Evolutionary conservation across 139 green algal species (phyloP).

Genomic region (Mesotaenium endlicherianum): DNA sequence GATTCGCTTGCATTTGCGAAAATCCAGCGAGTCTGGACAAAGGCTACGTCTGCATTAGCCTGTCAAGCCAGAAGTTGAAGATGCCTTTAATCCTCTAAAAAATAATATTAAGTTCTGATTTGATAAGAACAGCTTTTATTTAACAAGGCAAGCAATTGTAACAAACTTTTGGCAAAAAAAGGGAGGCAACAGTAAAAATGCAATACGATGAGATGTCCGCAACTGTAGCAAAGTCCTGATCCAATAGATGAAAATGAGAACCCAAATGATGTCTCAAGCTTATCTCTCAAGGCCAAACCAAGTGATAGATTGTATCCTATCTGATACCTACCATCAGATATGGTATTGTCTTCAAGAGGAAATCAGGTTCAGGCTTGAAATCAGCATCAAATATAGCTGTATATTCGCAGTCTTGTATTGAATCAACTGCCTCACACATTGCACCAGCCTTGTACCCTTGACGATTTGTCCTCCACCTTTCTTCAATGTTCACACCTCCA

Average conservation of each 20-base stretch:
- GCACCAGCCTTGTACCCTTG: slow-evolving; percentile 84
- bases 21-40: slow-evolving; percentile 75
- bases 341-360: slow-evolving; percentile 64
- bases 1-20: slow-evolving; percentile 71
- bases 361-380: slow-evolving; percentile 77
- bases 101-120: no score
- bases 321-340: slow-evolving; percentile 44
- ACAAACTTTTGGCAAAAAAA: no score
- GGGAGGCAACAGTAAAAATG: no score
- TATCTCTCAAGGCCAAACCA: no score
- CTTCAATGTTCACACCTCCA: slow-evolving; percentile 65
- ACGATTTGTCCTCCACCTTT: slow-evolving; percentile 69
- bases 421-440: slow-evolving; percentile 57
- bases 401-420: slow-evolving; percentile 56
- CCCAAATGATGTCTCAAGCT: no score
- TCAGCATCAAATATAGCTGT: slow-evolving; percentile 85
- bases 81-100: no score
- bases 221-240: no score
- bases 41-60: slow-evolving; percentile 61
- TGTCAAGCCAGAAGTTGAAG: no score
- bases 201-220: no score
- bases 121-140: no score
- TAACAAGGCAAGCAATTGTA: no score
- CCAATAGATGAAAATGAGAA: no score
- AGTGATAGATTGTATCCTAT: background rate